Base-by-base conservation (phyloP, 2,329 filamentous ascomycete genomes). In the Cordyceps tenuipes region DNA sequence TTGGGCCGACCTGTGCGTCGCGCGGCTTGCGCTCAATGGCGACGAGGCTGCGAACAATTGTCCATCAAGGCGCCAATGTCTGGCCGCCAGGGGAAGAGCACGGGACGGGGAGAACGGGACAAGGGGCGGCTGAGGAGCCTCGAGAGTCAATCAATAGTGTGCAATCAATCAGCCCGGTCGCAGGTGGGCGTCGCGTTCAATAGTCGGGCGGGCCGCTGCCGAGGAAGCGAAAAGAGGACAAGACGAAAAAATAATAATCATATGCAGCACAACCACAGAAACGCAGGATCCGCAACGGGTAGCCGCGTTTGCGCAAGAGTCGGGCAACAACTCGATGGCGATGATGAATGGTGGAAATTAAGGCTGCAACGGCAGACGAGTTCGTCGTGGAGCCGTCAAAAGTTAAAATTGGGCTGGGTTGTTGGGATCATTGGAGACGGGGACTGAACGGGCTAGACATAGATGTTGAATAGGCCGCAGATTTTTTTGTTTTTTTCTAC, bases 11-110 rank as follows among this genome's bases (percentile, higher is more conserved):
- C 47, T 23, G 56, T 36, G 48, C 36, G 56, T 46, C 21, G 47
- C 23, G 47, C 34, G 56, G 47, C 19, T 46, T 59, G 56, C 56
- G 56, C 56, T 59, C 48, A 44, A 39, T 59, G 13, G 41, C 26
- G 34, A 34, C 15, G 9, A 51, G 13, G 48, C 9, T 34, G 29
- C 41, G 23, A 23, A 10, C 21, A 19, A 23, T 7, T 17, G 23
- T 47, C 53, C 53, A 56, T 56, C 12, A 56, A 56, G 17, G 10
- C 17, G 53, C 53, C 41, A 55, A 47, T 10, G 3, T 36, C 26
- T 31, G 29, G 53, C 26, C n/a, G 26, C 26, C 26, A 21, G n/a
- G n/a, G 41, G 44, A 19, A 13, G 23, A 23, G 23, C 23, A 23
- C 23, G 15, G 17, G 23, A 34, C 19, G 52, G 19, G 29, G 53